Conservation (phyloP, 2,329 filamentous ascomycete genomes). For the Boeremia exigua region DNA sequence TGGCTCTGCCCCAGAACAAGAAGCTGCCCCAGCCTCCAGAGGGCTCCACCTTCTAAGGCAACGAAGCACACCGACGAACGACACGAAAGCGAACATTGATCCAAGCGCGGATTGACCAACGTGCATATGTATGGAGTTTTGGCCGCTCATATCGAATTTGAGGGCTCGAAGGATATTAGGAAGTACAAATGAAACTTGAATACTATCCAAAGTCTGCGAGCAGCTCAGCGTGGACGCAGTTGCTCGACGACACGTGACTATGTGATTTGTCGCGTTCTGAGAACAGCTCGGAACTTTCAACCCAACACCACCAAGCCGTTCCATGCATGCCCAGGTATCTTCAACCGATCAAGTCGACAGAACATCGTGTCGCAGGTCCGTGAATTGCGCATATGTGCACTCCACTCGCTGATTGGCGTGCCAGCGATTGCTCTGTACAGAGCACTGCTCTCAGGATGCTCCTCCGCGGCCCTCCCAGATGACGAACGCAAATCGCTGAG, state of each 20-base stretch:
- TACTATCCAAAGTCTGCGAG: not conserved
- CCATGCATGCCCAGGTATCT: slow-evolving; percentile 55
- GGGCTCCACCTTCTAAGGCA: slow-evolving; percentile 66
- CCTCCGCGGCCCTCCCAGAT: slow-evolving; percentile 60
- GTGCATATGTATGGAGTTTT: slow-evolving; percentile 43
- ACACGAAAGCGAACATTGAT: slow-evolving; percentile 8
- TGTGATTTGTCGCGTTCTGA: slow-evolving; percentile 19
- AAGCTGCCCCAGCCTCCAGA: slow-evolving; percentile 94
- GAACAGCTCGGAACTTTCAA: slow-evolving; percentile 5
- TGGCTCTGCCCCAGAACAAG: slow-evolving; percentile 91
- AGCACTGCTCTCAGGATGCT: slow-evolving; percentile 67
- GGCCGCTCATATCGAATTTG: slow-evolving; percentile 20
- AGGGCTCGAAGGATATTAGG: slow-evolving; percentile 5
- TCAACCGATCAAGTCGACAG: slow-evolving; percentile 54
- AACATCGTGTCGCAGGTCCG: slow-evolving; percentile 61
- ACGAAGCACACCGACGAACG: slow-evolving; percentile 2
- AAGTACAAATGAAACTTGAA: slow-evolving; percentile 21
- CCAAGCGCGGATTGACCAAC: slow-evolving; percentile 18
- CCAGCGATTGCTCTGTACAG: slow-evolving; percentile 74
- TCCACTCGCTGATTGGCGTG: not conserved
- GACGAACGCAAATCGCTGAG: slow-evolving; percentile 60
- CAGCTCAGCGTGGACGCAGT: not conserved
- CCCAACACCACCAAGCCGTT: slow-evolving; percentile 21
- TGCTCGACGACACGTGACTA: slow-evolving; percentile 23
- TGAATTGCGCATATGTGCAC: not conserved